Evolutionary conservation across 768 basidiomycete genomes (phyloP), one percentile per base, ranked within the genome.

Genomic region (Tricholoma bakamatsutake): DNA sequence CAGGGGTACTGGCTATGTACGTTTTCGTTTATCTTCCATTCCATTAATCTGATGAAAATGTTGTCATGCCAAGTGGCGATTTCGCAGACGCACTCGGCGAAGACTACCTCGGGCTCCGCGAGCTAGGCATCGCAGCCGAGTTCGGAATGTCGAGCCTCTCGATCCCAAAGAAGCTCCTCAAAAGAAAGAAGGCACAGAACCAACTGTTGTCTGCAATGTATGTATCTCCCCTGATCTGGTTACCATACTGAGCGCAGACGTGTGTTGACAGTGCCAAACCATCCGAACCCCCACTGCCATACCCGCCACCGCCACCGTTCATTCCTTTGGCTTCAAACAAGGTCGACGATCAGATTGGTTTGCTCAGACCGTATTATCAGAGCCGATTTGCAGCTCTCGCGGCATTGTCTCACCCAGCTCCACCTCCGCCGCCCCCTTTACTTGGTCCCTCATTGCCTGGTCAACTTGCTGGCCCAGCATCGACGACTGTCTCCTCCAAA

Each of bases 21-120:
- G 64, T 56, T 54, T 33, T 60, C 27, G 31, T 7, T 50, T 24
- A 30, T 13, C 21, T 30, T 46, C 1, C 37, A 33, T 12, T 43
- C 35, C 13, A 49, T 39, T 1, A 10, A 17, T 35, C 55, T 46
- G 18, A 24, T 47, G 13, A 28, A n/a, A 18, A 52, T 57, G 51
- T 24, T 24, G 3, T 61, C 48, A 27, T 48, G 13, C 55, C 1
- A 63, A 89, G 87, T 65, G 93, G 93, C 52, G 88, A 90, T 63
- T 93, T 96, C 67, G 87, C 91, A 0, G 90, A 93, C 50, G 77
- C 84, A 13, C 79, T 95, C 13, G 94, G 93, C 31, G 93, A 94
- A 62, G 95, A 98, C 68, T 96, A 95, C 72, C 80, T 98, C 11
- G 95, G 95, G 10, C 77, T 98, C 27, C 81, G 83, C 50, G 93